Percentiles rank a stretch among this genome's conserved stretches.
Evolutionary conservation across 2,329 filamentous ascomycete genomes (phyloP).

Genomic region (Hypoxylon sp.): DNA sequence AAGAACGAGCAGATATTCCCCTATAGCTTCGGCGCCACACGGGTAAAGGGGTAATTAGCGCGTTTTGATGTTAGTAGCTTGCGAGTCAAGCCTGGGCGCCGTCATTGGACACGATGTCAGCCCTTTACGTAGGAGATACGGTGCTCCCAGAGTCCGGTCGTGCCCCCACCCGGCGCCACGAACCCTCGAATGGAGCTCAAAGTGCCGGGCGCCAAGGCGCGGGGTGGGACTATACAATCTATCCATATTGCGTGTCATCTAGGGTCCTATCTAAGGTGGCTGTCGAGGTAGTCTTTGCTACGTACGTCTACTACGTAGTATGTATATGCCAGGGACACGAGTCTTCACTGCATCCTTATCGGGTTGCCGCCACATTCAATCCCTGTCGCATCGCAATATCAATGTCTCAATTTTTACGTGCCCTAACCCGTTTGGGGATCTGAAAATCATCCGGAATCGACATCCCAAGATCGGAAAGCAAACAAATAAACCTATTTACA

Average conservation of each 20-base stretch:
- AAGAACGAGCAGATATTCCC: constrained; percentile 5
- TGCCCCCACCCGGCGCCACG: constrained; percentile 35
- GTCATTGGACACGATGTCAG: constrained; percentile 35
- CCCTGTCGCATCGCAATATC: constrained; percentile 45
- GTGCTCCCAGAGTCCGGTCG: constrained; percentile 24
- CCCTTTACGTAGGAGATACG: constrained; percentile 33
- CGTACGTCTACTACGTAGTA: constrained; percentile 29
- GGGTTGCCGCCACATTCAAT: constrained; percentile 38
- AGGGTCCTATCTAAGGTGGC: constrained; percentile 28
- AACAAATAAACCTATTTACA: constrained; percentile 28
- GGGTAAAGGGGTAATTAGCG: constrained; percentile 32
- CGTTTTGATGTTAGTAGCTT: constrained; percentile 11
- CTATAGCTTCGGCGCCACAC: constrained; percentile 41
- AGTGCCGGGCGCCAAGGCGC: constrained; percentile 46
- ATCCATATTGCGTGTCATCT: constrained; percentile 43
- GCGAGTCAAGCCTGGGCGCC: constrained; percentile 2
- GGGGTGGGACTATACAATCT: constrained; percentile 47
- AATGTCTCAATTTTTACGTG: constrained; percentile 41
- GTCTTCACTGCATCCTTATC: constrained; percentile 34
- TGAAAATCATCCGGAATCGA: constrained; percentile 39
- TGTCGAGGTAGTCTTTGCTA: constrained; percentile 21
- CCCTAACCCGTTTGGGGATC: constrained; percentile 39
- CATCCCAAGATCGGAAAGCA: constrained; percentile 37
- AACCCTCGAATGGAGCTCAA: constrained; percentile 42
- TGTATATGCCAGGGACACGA: constrained; percentile 44